These are phyloP conservation scores for Boletus patriciae DNA, from an alignment of 768 basidiomycete genomes.

Conservation along the genomic window DNA sequence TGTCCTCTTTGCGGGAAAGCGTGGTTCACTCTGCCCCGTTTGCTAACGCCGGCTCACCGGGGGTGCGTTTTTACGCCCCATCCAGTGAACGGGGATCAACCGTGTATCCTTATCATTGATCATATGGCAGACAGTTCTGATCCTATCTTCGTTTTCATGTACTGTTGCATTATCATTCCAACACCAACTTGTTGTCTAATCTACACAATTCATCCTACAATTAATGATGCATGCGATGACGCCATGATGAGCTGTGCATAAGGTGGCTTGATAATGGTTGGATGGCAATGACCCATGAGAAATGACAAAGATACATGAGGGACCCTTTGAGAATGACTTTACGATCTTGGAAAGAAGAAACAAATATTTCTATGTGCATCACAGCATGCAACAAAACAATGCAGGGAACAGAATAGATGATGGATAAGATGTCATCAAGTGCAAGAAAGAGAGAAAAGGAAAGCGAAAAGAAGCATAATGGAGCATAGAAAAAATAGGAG, in stretches of 20 bases:
- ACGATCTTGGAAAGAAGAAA: not conserved
- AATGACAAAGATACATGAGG: constrained; percentile 12
- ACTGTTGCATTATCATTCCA: constrained; percentile 27
- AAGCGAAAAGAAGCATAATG: constrained; percentile 28
- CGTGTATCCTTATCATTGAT: constrained; percentile 38
- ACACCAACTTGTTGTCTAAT: constrained; percentile 29
- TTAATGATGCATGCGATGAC: too few species aligned
- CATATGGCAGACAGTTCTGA: constrained; percentile 36
- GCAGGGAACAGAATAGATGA: constrained; percentile 30
- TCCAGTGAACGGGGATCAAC: constrained; percentile 34
- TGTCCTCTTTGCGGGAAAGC: constrained; percentile 37
- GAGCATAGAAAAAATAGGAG: constrained; percentile 19
- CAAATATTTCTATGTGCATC: constrained; percentile 26
- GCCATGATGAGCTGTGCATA: too few species aligned
- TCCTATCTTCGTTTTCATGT: constrained; percentile 31
- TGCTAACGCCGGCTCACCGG: constrained; percentile 84
- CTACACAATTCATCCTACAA: constrained; percentile 35
- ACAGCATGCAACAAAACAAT: constrained; percentile 26
- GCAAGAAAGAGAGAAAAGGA: not conserved
- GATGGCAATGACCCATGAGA: constrained; percentile 17
- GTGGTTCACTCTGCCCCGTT: constrained; percentile 64
- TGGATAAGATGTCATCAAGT: too few species aligned
- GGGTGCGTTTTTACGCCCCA: constrained; percentile 63
- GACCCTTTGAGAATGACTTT: constrained; percentile 13
- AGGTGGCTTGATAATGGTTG: constrained; percentile 1